Evolutionary conservation across 176 grass and related monocot species (phyloP), one percentile per base, ranked within the genome.

Genomic region (Carex littledalei): DNA sequence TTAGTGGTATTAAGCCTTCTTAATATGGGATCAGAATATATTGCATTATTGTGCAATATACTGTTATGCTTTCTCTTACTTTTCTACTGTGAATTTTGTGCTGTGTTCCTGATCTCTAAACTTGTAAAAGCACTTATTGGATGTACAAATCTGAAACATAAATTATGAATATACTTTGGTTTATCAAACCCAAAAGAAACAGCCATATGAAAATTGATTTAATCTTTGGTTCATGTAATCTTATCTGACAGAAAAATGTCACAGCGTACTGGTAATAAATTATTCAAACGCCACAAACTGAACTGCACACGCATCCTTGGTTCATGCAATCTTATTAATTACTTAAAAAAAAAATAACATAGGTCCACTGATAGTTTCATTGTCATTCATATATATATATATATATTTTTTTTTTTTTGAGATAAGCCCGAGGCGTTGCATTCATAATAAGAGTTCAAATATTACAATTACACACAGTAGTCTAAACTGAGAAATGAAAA

Each of bases 1-100:
- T 63, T 63, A 13, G 58, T 81, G n/a, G 18, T 83, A 83, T 83
- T 57, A 9, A 81, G 17, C 55, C 32, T 62, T 63, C 56, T 8
- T 61, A 39, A 52, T 67, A 65, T 82, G 61, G 8, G 4, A 20
- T 47, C 45, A 79, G 54, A 81, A 43, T 21, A 63, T 41, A 22
- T 63, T 81, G 14, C 24, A 63, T 17, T 15, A 18, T 81, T 22
- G 4, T 50, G 47, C 47, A 50, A 50, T 1, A 50, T 6, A 50
- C 1, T 43, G 0, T 7, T 50, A 11, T 39, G 9, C 17, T 10
- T 62, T 81, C 8, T 63, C 13, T 17, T 58, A 79, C 35, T 4
- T 49, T 77, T 77, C 2, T 15, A 76, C 20, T 75, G 0, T 8
- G 4, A 13, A 47, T 7, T 5, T 22, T 49, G 3, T 76, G 4